Evolutionary conservation across 2,329 filamentous ascomycete genomes (phyloP).

Genomic region (Aspergillus texensis): DNA sequence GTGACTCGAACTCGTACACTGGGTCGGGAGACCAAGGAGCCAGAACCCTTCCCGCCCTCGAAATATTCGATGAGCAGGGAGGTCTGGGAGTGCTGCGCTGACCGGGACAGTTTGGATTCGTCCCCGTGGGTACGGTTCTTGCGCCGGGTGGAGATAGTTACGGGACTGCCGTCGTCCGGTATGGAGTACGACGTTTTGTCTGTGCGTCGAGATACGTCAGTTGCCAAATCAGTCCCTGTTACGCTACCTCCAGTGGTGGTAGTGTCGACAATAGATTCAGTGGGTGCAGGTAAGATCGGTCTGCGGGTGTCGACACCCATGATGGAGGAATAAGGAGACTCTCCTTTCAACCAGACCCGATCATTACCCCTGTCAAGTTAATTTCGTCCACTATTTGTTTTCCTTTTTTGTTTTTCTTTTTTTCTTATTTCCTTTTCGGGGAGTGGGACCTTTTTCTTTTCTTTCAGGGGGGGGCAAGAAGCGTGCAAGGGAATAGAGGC

Average conservation of each 20-base stretch:
- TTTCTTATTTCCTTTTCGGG: neutral
- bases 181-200: slow-evolving; percentile 55
- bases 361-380: slow-evolving; percentile 34
- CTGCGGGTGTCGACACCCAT: slow-evolving; percentile 54
- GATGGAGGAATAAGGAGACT: slow-evolving; percentile 28
- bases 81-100: slow-evolving; percentile 71
- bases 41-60: slow-evolving; percentile 70
- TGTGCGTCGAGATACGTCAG: slow-evolving; percentile 53
- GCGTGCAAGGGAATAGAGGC: slow-evolving; percentile 13
- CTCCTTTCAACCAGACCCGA: slow-evolving; percentile 34
- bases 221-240: slow-evolving; percentile 51
- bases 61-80: slow-evolving; percentile 95
- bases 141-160: slow-evolving; percentile 78
- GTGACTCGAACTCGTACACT: slow-evolving; percentile 82
- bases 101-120: slow-evolving; percentile 53
- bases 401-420: neutral
- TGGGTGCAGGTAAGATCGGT: slow-evolving; percentile 53
- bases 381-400: neutral
- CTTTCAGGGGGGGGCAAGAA: slow-evolving; percentile 6
- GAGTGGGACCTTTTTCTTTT: neutral
- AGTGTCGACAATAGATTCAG: slow-evolving; percentile 53
- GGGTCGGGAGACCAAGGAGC: slow-evolving; percentile 66
- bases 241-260: slow-evolving; percentile 43
- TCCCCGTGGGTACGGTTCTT: slow-evolving; percentile 60
- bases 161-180: slow-evolving; percentile 66